These are phyloP conservation scores for Salix viminalis DNA, from an alignment of 345 rosid species.

Conservation along the genomic window DNA sequence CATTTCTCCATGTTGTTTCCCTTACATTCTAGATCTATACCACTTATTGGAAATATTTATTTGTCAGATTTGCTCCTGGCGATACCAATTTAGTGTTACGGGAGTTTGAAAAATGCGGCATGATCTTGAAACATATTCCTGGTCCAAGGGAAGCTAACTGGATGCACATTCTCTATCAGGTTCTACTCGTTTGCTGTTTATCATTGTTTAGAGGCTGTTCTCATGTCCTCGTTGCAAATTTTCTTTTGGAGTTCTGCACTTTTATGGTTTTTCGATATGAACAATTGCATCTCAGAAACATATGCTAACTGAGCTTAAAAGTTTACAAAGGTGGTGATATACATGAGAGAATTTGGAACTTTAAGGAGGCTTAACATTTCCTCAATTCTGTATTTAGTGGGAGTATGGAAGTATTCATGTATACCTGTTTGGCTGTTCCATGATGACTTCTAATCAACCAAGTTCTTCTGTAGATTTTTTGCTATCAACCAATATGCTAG, in stretches of 20 bases:
- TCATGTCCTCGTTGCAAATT: neutral
- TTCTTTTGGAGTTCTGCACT: neutral
- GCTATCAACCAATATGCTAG: neutral
- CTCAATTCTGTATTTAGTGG: neutral
- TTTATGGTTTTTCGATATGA: neutral
- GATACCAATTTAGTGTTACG: slow-evolving; percentile 89
- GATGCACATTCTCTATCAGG: slow-evolving; percentile 95
- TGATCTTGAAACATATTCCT: slow-evolving; percentile 84
- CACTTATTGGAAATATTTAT: slow-evolving; percentile 9
- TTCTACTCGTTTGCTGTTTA: slow-evolving; percentile 23
- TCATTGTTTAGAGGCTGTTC: neutral
- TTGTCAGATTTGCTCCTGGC: slow-evolving; percentile 68
- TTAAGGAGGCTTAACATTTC: slow-evolving; percentile 4
- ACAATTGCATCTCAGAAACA: neutral
- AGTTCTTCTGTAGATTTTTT: too few species aligned
- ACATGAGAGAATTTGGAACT: neutral
- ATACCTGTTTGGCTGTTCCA: neutral
- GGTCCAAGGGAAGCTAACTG: slow-evolving; percentile 97
- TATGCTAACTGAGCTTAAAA: neutral
- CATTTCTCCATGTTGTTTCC: neutral
- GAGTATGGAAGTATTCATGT: neutral
- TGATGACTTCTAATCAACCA: too few species aligned
- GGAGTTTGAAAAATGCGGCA: slow-evolving; percentile 90
- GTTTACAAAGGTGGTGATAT: neutral
- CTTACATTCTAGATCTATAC: neutral